Percentiles rank a stretch among this genome's conserved stretches.
These are phyloP conservation scores for Alternaria metachromatica DNA, from an alignment of 2,329 filamentous ascomycete genomes.

Conservation along the genomic window DNA sequence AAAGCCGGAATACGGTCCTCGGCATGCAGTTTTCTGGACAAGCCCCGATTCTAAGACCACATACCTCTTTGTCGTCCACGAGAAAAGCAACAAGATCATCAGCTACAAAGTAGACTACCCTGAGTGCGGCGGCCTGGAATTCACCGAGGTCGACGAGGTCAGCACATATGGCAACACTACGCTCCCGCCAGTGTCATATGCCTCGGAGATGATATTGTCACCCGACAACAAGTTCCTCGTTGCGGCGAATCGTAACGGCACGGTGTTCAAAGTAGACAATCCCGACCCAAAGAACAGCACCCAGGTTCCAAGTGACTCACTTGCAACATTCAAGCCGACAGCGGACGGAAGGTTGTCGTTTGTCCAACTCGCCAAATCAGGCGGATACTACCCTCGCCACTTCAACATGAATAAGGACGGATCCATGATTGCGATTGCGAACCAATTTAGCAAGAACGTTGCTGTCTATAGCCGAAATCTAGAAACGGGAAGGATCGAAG, in stretches of 20 bases:
- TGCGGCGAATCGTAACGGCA: slow-evolving; percentile 71
- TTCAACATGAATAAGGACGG: slow-evolving; percentile 72
- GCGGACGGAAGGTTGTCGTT: slow-evolving; percentile 62
- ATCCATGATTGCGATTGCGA: slow-evolving; percentile 68
- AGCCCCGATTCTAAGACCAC: slow-evolving; percentile 12
- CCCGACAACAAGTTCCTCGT: slow-evolving; percentile 66
- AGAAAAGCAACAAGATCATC: slow-evolving; percentile 65
- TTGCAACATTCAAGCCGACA: slow-evolving; percentile 58
- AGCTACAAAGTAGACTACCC: slow-evolving; percentile 64
- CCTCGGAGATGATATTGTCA: slow-evolving; percentile 63
- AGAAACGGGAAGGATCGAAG: slow-evolving; percentile 64
- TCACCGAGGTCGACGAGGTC: slow-evolving; percentile 59
- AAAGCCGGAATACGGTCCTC: slow-evolving; percentile 65
- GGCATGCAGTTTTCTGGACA: slow-evolving; percentile 67
- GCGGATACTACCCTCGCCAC: slow-evolving; percentile 70
- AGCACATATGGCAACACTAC: slow-evolving; percentile 42
- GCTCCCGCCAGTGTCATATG: slow-evolving; percentile 49
- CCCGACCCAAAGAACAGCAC: slow-evolving; percentile 45
- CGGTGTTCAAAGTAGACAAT: slow-evolving; percentile 59
- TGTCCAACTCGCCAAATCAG: slow-evolving; percentile 66
- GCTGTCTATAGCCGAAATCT: slow-evolving; percentile 68
- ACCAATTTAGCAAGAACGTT: slow-evolving; percentile 67
- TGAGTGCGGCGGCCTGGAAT: slow-evolving; percentile 48
- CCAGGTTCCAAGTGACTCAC: slow-evolving; percentile 59
- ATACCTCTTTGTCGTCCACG: slow-evolving; percentile 68